phyloP scores from a whole-genome alignment of 495 filamentous ascomycete species.

The Amniculicola lignicola region DNA sequence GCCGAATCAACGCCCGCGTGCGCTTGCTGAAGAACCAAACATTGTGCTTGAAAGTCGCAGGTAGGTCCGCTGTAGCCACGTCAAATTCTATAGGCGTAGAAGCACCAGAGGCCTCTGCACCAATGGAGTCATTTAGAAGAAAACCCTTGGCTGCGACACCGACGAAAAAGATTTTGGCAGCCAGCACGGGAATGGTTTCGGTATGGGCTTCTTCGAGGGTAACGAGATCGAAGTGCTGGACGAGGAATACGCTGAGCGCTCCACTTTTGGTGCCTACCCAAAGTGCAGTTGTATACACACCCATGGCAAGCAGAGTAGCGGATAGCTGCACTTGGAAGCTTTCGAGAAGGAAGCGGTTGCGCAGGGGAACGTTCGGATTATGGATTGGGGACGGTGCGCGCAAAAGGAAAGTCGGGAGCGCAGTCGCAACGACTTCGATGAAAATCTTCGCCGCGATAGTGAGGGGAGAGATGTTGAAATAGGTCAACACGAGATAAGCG shows the following conservation, averaged over 20 bases:
- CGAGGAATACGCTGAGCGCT: slow-evolving; percentile 60
- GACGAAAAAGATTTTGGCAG: slow-evolving; percentile 56
- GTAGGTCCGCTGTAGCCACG: slow-evolving; percentile 52
- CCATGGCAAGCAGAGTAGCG: slow-evolving; percentile 62
- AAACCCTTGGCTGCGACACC: slow-evolving; percentile 69
- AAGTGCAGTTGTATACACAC: slow-evolving; percentile 64
- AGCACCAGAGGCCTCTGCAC: slow-evolving; percentile 23
- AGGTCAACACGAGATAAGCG: slow-evolving; percentile 65
- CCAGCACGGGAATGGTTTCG: slow-evolving; percentile 50
- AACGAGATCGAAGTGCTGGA: slow-evolving; percentile 67
- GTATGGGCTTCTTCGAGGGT: slow-evolving; percentile 62
- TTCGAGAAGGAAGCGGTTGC: slow-evolving; percentile 67
- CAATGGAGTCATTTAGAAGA: slow-evolving; percentile 64
- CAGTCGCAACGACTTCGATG: slow-evolving; percentile 64
- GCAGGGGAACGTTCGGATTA: slow-evolving; percentile 51
- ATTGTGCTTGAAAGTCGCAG: slow-evolving; percentile 60
- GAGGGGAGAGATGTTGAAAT: slow-evolving; percentile 63
- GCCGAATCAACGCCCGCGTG: slow-evolving; percentile 61
- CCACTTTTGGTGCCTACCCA: slow-evolving; percentile 61
- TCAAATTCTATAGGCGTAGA: slow-evolving; percentile 45
- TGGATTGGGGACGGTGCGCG: slow-evolving; percentile 63
- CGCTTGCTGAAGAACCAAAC: slow-evolving; percentile 53
- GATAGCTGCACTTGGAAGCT: slow-evolving; percentile 60
- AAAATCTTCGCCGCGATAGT: slow-evolving; percentile 56
- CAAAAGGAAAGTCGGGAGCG: slow-evolving; percentile 67